Conservation (phyloP, 345 rosid genomes). For the Diplotaxis tenuifolia region DNA sequence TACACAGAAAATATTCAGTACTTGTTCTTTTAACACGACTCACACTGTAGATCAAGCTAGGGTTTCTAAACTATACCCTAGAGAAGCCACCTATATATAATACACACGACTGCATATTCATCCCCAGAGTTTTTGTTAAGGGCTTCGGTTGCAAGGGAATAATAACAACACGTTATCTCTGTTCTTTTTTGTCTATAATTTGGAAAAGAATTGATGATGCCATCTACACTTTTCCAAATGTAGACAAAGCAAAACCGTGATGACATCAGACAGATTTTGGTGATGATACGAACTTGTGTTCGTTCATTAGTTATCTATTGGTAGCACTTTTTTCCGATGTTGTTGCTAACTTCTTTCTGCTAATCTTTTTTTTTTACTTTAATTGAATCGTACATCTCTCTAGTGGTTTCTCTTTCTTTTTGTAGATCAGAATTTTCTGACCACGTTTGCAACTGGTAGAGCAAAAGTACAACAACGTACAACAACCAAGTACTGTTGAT, state of each 20-base stretch:
- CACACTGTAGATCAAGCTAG: background rate
- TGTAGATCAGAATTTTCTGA: background rate
- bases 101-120: background rate
- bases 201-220: background rate
- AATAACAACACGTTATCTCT: background rate
- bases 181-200: background rate
- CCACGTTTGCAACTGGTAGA: background rate
- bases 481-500: background rate
- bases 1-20: too few relatives aligned
- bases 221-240: background rate
- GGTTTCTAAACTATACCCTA: background rate
- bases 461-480: background rate
- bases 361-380: background rate
- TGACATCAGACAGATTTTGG: background rate
- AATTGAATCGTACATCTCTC: background rate
- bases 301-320: background rate
- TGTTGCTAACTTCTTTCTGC: background rate
- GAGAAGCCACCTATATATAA: background rate
- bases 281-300: background rate
- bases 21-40: too few relatives aligned
- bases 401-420: background rate
- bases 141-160: background rate
- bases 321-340: background rate
- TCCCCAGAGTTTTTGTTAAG: background rate
- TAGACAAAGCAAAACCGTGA: constrained; percentile 3